A percentile compares a stretch with the other conserved stretches of the same genome.
These are phyloP conservation scores for Cytospora mali DNA, from an alignment of 2,329 filamentous ascomycete genomes.

Conservation along the genomic window DNA sequence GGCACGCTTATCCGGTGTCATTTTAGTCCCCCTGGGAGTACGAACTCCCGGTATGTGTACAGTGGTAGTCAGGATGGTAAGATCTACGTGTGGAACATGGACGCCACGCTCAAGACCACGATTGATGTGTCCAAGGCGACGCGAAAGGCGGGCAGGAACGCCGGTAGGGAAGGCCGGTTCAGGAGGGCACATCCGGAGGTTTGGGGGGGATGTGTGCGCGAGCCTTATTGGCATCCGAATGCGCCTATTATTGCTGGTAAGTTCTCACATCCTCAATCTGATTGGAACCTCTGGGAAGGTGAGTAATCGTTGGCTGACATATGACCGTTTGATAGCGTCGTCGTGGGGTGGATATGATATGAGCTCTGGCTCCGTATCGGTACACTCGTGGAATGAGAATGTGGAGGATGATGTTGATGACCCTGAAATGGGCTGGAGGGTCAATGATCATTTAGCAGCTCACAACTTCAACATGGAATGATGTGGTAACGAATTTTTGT, in stretches of 20 bases:
- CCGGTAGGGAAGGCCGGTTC: constrained; percentile 20
- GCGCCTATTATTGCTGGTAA: constrained; percentile 74
- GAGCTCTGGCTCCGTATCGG: constrained; percentile 71
- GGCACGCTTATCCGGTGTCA: constrained; percentile 93
- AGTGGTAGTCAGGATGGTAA: constrained; percentile 87
- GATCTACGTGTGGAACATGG: constrained; percentile 90
- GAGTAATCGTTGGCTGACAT: neutral
- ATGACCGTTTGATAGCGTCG: constrained; percentile 59
- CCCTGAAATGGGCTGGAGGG: constrained; percentile 59
- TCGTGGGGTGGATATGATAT: constrained; percentile 80
- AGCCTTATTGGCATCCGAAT: constrained; percentile 88
- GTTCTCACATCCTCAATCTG: constrained; percentile 33
- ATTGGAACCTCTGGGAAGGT: neutral
- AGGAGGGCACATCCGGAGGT: constrained; percentile 59
- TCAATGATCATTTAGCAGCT: constrained; percentile 58
- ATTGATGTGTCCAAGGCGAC: constrained; percentile 80
- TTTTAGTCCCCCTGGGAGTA: constrained; percentile 85
- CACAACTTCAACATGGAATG: constrained; percentile 7
- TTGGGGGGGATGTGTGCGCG: constrained; percentile 81
- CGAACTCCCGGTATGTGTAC: constrained; percentile 91
- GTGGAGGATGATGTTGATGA: constrained; percentile 64
- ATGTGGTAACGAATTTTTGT: neutral
- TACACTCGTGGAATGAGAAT: constrained; percentile 77
- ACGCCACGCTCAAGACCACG: constrained; percentile 77
- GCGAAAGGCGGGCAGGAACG: neutral